Evolutionary conservation across 768 basidiomycete species (phyloP).

Genomic region (Polyporus arcularius): DNA sequence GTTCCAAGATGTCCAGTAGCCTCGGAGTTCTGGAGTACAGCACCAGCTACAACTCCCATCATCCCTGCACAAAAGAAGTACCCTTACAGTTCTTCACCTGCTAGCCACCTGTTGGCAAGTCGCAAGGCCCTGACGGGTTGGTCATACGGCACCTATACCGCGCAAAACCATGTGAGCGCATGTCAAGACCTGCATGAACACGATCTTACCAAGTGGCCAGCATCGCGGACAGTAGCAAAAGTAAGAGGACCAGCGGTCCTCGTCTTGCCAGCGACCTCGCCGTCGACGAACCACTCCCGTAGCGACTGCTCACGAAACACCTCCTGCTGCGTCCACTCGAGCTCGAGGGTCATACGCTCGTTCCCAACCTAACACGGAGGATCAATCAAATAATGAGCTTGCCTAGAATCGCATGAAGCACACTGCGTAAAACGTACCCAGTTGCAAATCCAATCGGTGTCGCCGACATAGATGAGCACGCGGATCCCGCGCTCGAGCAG

Average conservation of each 20-base stretch:
- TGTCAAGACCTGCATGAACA: no score
- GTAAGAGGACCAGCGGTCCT: constrained; percentile 58
- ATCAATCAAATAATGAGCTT: background rate
- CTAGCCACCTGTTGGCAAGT: no score
- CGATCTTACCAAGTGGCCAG: constrained; percentile 38
- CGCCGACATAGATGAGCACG: constrained; percentile 54
- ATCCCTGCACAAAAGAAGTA: no score
- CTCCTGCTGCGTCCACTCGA: constrained; percentile 58
- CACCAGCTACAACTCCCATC: background rate
- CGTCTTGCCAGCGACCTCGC: constrained; percentile 52
- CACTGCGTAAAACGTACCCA: constrained; percentile 35
- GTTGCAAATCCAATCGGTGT: constrained; percentile 58
- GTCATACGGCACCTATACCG: no score
- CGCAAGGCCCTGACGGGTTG: no score
- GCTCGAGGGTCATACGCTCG: constrained; percentile 52
- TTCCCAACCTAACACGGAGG: constrained; percentile 44
- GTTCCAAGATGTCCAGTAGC: no score
- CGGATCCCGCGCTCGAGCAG: constrained; percentile 53
- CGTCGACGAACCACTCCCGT: constrained; percentile 56
- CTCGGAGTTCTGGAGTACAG: background rate
- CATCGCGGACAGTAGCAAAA: constrained; percentile 61
- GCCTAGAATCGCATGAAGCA: no score
- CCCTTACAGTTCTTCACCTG: no score
- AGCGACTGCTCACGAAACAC: constrained; percentile 44
- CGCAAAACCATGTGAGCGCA: no score